Conservation (phyloP, 441 rosid genomes). For the Raphanus hybrid region DNA sequence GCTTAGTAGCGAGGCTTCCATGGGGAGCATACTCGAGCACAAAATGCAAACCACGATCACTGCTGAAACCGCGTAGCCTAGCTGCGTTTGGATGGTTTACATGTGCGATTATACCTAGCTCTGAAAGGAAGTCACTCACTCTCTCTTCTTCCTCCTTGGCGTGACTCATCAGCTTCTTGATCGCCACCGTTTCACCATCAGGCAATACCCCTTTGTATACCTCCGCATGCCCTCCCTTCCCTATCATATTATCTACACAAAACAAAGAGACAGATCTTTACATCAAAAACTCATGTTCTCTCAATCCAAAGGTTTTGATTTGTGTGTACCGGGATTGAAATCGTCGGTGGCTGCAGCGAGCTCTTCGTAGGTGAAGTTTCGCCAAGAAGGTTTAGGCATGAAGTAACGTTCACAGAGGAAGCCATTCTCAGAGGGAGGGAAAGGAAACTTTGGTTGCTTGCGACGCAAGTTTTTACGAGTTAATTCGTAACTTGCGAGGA, state of each 20-base stretch:
- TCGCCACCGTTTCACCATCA: constrained; percentile 75
- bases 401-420: neutral
- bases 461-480: constrained; percentile 48
- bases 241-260: constrained; percentile 72
- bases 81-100: constrained; percentile 85
- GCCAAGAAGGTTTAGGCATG: constrained; percentile 66
- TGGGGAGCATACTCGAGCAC: constrained; percentile 72
- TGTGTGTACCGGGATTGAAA: constrained; percentile 77
- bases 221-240: constrained; percentile 87
- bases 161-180: constrained; percentile 68
- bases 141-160: constrained; percentile 62
- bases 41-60: constrained; percentile 74
- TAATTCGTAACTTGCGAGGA: constrained; percentile 47
- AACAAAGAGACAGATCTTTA: neutral
- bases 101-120: constrained; percentile 94
- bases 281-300: constrained; percentile 14
- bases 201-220: constrained; percentile 75
- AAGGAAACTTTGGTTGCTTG: neutral
- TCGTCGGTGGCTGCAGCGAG: constrained; percentile 75
- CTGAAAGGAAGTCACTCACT: constrained; percentile 73
- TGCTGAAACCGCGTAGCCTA: constrained; percentile 73
- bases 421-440: neutral
- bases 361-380: constrained; percentile 67
- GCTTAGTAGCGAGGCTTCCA: constrained; percentile 78
- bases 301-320: too few relatives aligned